These are phyloP conservation scores for Solanum appendiculatum DNA, from an alignment of 257 asterid genomes.

Conservation along the genomic window DNA sequence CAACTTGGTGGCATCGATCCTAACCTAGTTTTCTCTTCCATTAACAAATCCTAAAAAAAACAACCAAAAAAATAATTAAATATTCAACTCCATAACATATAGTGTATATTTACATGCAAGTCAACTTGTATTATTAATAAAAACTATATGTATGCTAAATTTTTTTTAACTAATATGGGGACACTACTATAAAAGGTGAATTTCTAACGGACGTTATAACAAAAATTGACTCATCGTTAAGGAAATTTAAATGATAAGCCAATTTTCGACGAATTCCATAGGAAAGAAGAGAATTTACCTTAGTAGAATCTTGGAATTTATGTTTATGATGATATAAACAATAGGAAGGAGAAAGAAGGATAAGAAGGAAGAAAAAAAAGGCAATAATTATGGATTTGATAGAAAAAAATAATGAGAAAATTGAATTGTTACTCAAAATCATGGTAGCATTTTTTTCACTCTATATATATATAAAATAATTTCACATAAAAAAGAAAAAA, in stretches of 20 bases:
- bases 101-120: neutral
- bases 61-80: neutral
- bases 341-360: slow-evolving; percentile 5
- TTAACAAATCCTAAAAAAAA: slow-evolving; percentile 34
- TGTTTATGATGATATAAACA: slow-evolving; percentile 12
- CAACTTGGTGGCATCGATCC: slow-evolving; percentile 99
- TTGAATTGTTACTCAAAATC: neutral
- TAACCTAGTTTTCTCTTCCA: slow-evolving; percentile 66
- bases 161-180: too few relatives aligned
- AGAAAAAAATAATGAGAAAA: neutral
- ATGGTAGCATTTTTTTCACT: neutral
- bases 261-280: neutral
- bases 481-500: neutral
- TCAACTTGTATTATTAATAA: neutral
- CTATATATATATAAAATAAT: neutral
- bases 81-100: neutral
- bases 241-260: neutral
- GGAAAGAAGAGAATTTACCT: neutral
- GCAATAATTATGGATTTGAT: neutral
- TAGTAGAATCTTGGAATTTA: slow-evolving; percentile 11
- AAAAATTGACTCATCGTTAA: neutral
- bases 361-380: neutral
- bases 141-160: neutral
- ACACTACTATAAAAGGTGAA: neutral
- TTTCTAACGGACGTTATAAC: neutral